Evolutionary conservation across 495 filamentous ascomycete genomes (phyloP).

Genomic region (Annulohypoxylon maeteangense): DNA sequence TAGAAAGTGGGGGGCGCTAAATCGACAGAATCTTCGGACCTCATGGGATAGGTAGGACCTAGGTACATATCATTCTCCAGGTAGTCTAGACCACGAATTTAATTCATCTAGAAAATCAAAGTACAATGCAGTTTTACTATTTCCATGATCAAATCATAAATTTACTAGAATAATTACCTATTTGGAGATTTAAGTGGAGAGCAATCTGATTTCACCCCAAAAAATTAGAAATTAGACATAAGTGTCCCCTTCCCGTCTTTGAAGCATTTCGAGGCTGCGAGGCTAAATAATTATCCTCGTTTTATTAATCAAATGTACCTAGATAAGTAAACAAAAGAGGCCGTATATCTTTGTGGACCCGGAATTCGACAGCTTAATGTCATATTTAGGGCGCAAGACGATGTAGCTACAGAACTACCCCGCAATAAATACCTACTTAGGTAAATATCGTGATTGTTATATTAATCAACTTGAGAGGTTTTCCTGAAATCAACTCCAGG

Average conservation of each 20-base stretch:
- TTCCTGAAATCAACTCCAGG: neutral
- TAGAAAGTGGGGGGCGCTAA: too few relatives aligned
- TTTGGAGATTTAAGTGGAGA: too few relatives aligned
- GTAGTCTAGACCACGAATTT: too few relatives aligned
- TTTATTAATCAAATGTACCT: neutral
- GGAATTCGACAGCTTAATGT: neutral
- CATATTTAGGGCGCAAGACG: neutral
- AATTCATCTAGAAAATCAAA: too few relatives aligned
- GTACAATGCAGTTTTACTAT: neutral
- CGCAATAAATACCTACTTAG: neutral
- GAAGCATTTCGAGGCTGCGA: neutral
- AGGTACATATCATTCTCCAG: too few relatives aligned
- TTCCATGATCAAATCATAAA: too few relatives aligned
- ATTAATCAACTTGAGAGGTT: neutral
- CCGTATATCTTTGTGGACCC: neutral
- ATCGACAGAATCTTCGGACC: too few relatives aligned
- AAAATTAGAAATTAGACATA: too few relatives aligned
- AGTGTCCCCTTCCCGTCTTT: neutral
- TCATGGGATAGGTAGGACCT: too few relatives aligned
- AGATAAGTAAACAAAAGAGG: neutral
- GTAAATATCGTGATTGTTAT: conserved; percentile 1
- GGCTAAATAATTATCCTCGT: neutral
- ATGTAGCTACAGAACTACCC: conserved; percentile 1
- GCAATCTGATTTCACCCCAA: too few relatives aligned
- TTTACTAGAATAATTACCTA: too few relatives aligned